These are phyloP conservation scores for Sclerotinia subarctica DNA, from an alignment of 2,329 filamentous ascomycete species.

Conservation along the genomic window DNA sequence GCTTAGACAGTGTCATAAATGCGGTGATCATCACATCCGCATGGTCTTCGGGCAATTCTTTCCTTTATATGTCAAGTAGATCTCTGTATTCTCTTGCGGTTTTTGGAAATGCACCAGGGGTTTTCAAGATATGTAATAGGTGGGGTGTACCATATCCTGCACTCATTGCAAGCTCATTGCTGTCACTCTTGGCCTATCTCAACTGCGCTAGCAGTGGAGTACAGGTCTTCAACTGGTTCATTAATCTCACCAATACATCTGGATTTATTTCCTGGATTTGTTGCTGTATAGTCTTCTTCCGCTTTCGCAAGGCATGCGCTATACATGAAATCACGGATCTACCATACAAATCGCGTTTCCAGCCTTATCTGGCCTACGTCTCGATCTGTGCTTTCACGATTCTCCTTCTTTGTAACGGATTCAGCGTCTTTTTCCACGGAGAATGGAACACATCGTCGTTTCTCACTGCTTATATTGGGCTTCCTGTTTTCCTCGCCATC, in stretches of 20 bases:
- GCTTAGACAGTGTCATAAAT: background rate
- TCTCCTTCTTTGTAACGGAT: background rate
- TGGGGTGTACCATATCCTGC: slow-evolving; percentile 1
- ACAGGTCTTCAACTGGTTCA: background rate
- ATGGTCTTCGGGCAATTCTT: background rate
- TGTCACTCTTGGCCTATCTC: background rate
- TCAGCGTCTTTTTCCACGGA: background rate
- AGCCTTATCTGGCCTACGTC: background rate
- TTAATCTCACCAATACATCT: background rate
- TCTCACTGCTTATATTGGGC: background rate
- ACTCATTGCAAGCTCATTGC: background rate
- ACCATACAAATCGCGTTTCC: background rate
- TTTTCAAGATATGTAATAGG: background rate
- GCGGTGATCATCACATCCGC: background rate
- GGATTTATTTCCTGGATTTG: background rate
- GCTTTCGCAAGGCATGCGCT: background rate
- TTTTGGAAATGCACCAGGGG: background rate
- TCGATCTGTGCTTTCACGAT: background rate
- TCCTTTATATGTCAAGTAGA: background rate
- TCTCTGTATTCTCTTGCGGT: background rate
- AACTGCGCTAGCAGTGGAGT: background rate
- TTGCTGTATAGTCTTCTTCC: background rate
- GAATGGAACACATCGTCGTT: background rate
- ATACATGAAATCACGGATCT: background rate
- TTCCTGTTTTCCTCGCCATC: background rate